phyloP scores from a whole-genome alignment of 108 stramenopile species.

The Skeletonema marinoi region DNA sequence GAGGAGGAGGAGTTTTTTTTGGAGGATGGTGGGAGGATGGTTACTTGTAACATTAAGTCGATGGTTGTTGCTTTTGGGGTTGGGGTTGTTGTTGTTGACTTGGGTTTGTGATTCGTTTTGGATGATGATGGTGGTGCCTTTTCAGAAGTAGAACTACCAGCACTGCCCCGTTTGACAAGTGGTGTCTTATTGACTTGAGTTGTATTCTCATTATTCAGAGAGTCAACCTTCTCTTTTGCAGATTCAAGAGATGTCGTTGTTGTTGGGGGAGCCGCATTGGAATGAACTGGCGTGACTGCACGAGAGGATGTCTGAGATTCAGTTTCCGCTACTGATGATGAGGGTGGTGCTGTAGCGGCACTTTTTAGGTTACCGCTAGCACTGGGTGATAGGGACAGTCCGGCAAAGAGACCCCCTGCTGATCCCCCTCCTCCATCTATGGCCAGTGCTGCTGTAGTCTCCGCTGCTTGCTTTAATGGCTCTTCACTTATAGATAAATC shows the following conservation, averaged over 20 bases:
- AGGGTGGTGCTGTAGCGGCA: background rate
- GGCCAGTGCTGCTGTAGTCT: background rate
- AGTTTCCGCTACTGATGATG: background rate
- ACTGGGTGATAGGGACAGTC: constrained; percentile 19
- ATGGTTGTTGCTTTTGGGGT: background rate
- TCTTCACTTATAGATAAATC: background rate
- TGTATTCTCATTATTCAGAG: background rate
- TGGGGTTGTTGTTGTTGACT: constrained; percentile 1
- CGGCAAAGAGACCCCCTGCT: constrained; percentile 30
- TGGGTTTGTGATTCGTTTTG: background rate
- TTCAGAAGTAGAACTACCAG: background rate
- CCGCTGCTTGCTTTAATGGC: background rate
- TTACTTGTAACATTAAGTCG: background rate
- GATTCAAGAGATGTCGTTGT: background rate
- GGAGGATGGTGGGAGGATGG: background rate
- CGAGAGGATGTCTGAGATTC: constrained; percentile 10
- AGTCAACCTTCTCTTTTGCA: background rate
- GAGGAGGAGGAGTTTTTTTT: constrained; percentile 5
- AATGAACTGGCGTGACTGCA: constrained; percentile 31
- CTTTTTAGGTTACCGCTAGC: background rate
- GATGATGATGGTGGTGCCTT: background rate
- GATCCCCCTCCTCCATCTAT: background rate
- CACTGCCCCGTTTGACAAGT: background rate
- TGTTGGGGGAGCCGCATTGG: constrained; percentile 12
- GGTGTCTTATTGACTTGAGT: background rate